Percentiles rank a stretch among this genome's conserved stretches.
Evolutionary conservation across 129 eudicot genomes (phyloP).

Genomic region (Gnaphalium uliginosum): DNA sequence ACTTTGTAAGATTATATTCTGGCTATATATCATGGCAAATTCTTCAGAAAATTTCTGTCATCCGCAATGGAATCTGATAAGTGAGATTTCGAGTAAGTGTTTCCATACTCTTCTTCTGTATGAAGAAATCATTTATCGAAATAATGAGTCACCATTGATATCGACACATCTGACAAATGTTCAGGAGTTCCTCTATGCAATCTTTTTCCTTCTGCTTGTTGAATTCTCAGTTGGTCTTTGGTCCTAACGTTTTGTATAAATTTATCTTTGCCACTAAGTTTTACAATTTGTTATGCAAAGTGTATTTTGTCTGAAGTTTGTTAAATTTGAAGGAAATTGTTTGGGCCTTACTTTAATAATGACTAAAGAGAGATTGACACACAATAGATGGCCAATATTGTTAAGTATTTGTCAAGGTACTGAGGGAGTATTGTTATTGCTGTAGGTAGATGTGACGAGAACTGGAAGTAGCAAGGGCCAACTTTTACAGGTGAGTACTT

Average conservation of each 20-base stretch:
- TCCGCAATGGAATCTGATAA: too few relatives aligned
- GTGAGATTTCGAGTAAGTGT: too few relatives aligned
- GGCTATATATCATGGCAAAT: too few relatives aligned
- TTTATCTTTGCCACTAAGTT: background rate
- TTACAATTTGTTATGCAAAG: background rate
- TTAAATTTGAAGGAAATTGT: background rate
- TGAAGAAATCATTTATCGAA: too few relatives aligned
- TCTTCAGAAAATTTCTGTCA: too few relatives aligned
- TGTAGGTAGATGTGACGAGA: slow-evolving; percentile 44
- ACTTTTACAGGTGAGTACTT: slow-evolving; percentile 17
- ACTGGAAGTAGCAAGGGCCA: slow-evolving; percentile 36
- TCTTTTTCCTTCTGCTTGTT: too few relatives aligned
- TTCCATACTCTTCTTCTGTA: too few relatives aligned
- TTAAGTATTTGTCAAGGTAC: background rate
- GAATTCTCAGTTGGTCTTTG: background rate
- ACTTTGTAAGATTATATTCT: background rate
- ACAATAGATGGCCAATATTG: background rate
- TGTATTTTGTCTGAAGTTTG: background rate
- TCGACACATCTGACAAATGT: too few relatives aligned
- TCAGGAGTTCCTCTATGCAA: too few relatives aligned
- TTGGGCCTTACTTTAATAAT: background rate
- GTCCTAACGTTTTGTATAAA: background rate
- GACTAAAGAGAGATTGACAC: background rate
- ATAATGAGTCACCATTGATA: too few relatives aligned
- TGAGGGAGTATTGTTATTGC: background rate